Evolutionary conservation across 139 green algal species (phyloP).

Genomic region (Bryopsis sp.): DNA sequence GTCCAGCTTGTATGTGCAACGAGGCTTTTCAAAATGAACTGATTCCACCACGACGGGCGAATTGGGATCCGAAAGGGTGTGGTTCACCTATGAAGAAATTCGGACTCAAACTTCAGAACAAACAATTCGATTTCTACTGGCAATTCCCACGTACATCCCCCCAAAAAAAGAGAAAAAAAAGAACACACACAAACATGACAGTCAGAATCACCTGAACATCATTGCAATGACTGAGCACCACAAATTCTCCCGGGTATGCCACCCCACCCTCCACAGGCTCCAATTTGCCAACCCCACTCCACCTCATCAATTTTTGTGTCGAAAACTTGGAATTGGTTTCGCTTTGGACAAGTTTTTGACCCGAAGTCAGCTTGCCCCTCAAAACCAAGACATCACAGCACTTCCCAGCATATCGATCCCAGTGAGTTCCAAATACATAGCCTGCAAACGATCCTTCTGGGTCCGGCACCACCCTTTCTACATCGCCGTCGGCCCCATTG

Average conservation of each 20-base stretch:
- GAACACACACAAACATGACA: no score
- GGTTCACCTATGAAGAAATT: neutral
- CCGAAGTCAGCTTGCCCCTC: neutral
- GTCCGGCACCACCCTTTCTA: neutral
- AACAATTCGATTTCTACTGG: no score
- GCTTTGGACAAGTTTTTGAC: neutral
- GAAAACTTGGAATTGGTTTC: neutral
- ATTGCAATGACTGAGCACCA: neutral
- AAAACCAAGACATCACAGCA: neutral
- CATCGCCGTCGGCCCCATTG: no score
- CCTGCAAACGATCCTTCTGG: neutral
- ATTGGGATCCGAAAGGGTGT: neutral
- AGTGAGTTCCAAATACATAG: neutral
- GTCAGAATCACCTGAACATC: conserved; percentile 1
- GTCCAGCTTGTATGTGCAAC: neutral
- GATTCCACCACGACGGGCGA: neutral
- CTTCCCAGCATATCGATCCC: neutral
- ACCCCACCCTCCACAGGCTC: neutral
- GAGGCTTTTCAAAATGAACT: neutral
- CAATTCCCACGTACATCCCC: no score
- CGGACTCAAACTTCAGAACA: no score
- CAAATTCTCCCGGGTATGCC: neutral
- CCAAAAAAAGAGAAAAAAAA: no score
- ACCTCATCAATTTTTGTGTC: neutral
- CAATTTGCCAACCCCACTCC: neutral